Evolutionary conservation across 2,329 filamentous ascomycete genomes (phyloP).

Genomic region (Penicillium sp.): DNA sequence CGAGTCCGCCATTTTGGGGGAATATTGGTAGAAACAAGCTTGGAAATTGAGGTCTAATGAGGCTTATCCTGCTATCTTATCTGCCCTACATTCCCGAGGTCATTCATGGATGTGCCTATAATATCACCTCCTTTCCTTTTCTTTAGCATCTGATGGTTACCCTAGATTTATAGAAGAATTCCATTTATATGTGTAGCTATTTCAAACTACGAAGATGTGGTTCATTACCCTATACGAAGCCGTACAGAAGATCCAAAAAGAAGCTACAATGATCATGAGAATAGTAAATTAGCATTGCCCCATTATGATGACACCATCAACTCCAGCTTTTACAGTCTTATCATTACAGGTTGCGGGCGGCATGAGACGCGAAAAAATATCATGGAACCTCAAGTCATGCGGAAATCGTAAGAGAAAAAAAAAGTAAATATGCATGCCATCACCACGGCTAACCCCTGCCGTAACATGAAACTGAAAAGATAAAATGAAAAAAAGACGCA

Average conservation of each 20-base stretch:
- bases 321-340: slow-evolving; percentile 39
- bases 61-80: slow-evolving; percentile 1
- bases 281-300: slow-evolving; percentile 20
- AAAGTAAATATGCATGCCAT: slow-evolving; percentile 27
- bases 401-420: slow-evolving; percentile 23
- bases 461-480: slow-evolving; percentile 23
- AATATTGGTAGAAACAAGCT: background rate
- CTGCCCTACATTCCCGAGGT: background rate
- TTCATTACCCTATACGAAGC: background rate
- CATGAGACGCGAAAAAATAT: slow-evolving; percentile 24
- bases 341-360: slow-evolving; percentile 36
- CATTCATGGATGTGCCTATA: too few species aligned
- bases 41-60: background rate
- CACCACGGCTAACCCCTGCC: slow-evolving; percentile 23
- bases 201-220: background rate
- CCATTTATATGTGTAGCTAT: too few species aligned
- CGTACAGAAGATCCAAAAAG: background rate
- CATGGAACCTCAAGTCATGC: slow-evolving; percentile 27
- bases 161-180: too few species aligned
- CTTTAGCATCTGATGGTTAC: too few species aligned
- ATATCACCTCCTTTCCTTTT: too few species aligned
- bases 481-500: slow-evolving; percentile 18
- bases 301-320: slow-evolving; percentile 18
- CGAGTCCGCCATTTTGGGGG: slow-evolving; percentile 20
- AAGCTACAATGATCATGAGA: slow-evolving; percentile 6